A percentile compares a stretch with the other conserved stretches of the same genome.
phyloP scores from a whole-genome alignment of 495 filamentous ascomycete species.

The Penicillium steckii region DNA sequence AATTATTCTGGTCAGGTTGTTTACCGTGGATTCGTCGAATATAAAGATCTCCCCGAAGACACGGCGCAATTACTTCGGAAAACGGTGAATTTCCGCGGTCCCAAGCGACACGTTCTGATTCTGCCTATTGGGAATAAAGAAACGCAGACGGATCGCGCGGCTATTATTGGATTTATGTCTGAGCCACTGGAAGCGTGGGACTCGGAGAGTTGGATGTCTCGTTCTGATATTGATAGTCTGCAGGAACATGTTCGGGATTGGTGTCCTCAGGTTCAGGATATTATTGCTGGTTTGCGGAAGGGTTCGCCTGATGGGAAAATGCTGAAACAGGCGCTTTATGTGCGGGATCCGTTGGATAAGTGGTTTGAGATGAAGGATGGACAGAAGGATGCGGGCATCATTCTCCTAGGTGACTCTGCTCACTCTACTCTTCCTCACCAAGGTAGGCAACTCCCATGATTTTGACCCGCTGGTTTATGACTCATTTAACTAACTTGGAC shows the following conservation, averaged over 20 bases:
- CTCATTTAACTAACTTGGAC: not conserved
- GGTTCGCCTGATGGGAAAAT: conserved; percentile 24
- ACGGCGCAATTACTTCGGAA: conserved; percentile 27
- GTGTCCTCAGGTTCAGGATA: conserved; percentile 31
- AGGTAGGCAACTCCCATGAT: conserved; percentile 16
- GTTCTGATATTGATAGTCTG: conserved; percentile 29
- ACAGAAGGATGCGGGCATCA: conserved; percentile 25
- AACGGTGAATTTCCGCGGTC: conserved; percentile 33
- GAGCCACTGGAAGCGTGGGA: conserved; percentile 30
- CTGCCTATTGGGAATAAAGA: conserved; percentile 28
- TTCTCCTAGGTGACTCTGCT: conserved; percentile 30
- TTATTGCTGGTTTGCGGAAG: conserved; percentile 27
- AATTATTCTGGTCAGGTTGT: conserved; percentile 49
- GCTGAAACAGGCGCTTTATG: conserved; percentile 32
- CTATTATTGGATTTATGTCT: conserved; percentile 31
- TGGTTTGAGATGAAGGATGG: conserved; percentile 29
- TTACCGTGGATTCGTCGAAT: conserved; percentile 50
- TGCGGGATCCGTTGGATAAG: conserved; percentile 25
- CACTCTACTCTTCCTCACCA: conserved; percentile 34
- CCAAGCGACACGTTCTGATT: conserved; percentile 25
- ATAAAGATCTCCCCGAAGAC: conserved; percentile 25
- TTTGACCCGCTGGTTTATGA: too few species aligned
- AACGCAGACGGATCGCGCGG: conserved; percentile 27
- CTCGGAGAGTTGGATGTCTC: conserved; percentile 35
- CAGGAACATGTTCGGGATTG: conserved; percentile 32